Evolutionary conservation across 2,329 filamentous ascomycete species (phyloP), one percentile per base, ranked within the genome.

Genomic region (Diaporthe vaccinii): DNA sequence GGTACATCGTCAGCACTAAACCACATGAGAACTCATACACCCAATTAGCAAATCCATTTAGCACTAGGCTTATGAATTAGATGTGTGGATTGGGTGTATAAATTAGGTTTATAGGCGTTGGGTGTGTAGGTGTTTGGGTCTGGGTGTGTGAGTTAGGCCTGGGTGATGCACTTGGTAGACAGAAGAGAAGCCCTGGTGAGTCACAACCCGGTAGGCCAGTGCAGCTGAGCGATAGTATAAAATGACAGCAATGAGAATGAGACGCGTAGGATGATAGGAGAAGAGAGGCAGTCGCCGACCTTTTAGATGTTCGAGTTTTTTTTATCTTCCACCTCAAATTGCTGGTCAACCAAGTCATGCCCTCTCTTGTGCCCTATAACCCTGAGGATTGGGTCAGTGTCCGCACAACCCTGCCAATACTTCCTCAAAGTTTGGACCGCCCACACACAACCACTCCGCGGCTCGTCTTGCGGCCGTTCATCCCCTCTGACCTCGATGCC

Each of bases 401-500:
- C 36, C 59, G 14, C 28, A 76, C 73, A n/a, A 70, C 73, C 34
- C 53, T 72, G 34, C 73, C 73, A 1, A 49, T 9, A 1, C 41
- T 46, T 0, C 68, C 74, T 2, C 53, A 31, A 17, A 39, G 46
- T 55, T 59, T 39, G 5, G 9, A 55, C 17, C 69, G 73, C 53
- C 25, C n/a, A 8, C 44, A 49, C 2, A 9, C 67, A 28, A 61
- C 61, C 44, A 74, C 74, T 8, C 31, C 59, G 10, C 72, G 73
- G 17, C 74, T 77, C 22, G 41, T 76, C 22, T 49, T 75, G 6
- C 73, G 72, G 5, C 59, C 65, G 6, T 58, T 74, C 28, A 17
- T 15, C 3, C 31, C 31, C 9, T 69, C 72, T 3, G 91, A 94
- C 80, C 83, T 89, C 2, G 82, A 84, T 1, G 87, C 84, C 9